A percentile compares a stretch with the other conserved stretches of the same genome.
Conservation (phyloP, 257 asterid species). For the Dorcoceras hygrometricum region DNA sequence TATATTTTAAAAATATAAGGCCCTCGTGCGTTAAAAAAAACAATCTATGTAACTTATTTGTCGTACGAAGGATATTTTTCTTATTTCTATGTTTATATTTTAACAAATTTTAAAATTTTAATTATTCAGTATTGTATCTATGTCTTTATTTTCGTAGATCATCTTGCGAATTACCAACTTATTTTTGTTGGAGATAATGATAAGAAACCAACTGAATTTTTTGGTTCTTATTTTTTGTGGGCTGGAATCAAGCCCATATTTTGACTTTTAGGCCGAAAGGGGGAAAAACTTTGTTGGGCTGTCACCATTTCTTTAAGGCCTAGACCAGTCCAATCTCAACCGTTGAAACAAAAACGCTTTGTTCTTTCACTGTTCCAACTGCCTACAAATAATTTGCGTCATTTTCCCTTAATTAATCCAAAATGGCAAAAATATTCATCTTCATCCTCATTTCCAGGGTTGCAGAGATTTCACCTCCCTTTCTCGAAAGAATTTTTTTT, state of each 20-base stretch:
- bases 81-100: too few species aligned
- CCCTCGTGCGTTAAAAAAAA: too few species aligned
- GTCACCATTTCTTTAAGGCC: background rate
- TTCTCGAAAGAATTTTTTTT: background rate
- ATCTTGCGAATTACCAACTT: too few species aligned
- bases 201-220: too few species aligned
- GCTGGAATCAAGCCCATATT: background rate
- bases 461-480: background rate
- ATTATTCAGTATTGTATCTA: too few species aligned
- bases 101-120: too few species aligned
- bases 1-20: too few species aligned
- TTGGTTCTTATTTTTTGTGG: too few species aligned
- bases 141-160: too few species aligned
- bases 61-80: too few species aligned
- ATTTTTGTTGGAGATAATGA: too few species aligned
- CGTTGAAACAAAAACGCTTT: background rate
- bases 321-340: background rate
- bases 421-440: background rate
- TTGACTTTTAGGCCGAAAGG: background rate
- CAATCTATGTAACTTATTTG: too few species aligned
- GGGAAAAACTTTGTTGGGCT: background rate
- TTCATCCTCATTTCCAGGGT: background rate
- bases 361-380: background rate
- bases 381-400: constrained; percentile 4
- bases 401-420: constrained; percentile 8